Evolutionary conservation across 108 stramenopile genomes (phyloP).

Genomic region (Cyclotella sp.): DNA sequence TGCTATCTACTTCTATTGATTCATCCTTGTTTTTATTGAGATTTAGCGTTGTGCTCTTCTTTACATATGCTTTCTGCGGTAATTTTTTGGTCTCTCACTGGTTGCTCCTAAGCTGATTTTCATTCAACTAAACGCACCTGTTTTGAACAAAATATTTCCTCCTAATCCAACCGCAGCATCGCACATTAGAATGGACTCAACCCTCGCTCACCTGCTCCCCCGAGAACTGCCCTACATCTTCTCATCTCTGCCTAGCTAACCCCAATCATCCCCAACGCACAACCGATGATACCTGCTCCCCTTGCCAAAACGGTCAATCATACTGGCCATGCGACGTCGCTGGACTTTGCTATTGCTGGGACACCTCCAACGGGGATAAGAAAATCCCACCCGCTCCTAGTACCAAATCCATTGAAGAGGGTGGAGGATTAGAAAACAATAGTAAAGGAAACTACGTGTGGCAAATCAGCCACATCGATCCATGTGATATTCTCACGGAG

Average conservation of each 20-base stretch:
- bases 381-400: conserved; percentile 38
- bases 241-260: conserved; percentile 40
- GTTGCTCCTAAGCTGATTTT: neutral
- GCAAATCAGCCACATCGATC: conserved; percentile 1
- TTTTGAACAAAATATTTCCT: no score
- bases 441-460: conserved; percentile 14
- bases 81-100: neutral
- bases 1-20: no score
- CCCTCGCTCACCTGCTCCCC: conserved; percentile 14
- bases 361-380: conserved; percentile 10
- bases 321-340: conserved; percentile 50
- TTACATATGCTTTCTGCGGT: no score
- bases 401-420: conserved; percentile 16
- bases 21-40: no score
- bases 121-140: neutral
- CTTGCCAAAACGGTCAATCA: conserved; percentile 29
- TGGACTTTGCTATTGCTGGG: conserved; percentile 41
- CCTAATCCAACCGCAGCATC: neutral
- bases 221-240: conserved; percentile 11
- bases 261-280: conserved; percentile 44
- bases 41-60: no score
- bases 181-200: conserved; percentile 11
- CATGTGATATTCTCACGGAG: conserved; percentile 31
- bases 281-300: conserved; percentile 20
- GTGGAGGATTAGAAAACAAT: conserved; percentile 22